A percentile compares a stretch with the other conserved stretches of the same genome.
phyloP scores from a whole-genome alignment of 495 filamentous ascomycete genomes.

The Xylaria palmicola region DNA sequence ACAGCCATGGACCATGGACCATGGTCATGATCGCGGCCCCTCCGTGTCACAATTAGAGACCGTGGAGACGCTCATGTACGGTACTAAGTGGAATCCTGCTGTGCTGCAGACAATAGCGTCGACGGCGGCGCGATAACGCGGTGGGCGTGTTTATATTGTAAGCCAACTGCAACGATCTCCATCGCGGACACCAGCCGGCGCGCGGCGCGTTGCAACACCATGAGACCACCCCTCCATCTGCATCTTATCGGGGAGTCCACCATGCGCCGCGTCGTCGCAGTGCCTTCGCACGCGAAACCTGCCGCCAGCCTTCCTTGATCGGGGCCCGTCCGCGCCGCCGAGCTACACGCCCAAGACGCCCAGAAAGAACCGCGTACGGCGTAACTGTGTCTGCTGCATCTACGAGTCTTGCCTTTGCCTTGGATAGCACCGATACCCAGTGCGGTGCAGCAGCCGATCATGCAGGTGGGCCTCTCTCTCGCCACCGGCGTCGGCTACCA shows the following conservation, averaged over 20 bases:
- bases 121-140: conserved; percentile 2
- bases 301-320: conserved; percentile 4
- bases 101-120: too few species aligned
- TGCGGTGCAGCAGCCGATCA: conserved; percentile 8
- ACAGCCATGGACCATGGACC: neutral
- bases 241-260: conserved; percentile 13
- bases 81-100: neutral
- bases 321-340: neutral
- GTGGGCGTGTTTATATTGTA: neutral
- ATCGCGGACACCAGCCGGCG: conserved; percentile 15
- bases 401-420: neutral
- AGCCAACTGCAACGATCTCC: conserved; percentile 14
- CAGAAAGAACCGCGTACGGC: neutral
- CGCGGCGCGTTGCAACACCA: conserved; percentile 16
- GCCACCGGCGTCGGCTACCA: conserved; percentile 6
- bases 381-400: too few species aligned
- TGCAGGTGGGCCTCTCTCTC: conserved; percentile 1
- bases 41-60: conserved; percentile 4
- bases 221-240: conserved; percentile 11
- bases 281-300: neutral
- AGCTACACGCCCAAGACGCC: conserved; percentile 10
- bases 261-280: conserved; percentile 6
- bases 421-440: neutral
- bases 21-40: conserved; percentile 5
- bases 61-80: neutral